Evolutionary conservation across 176 grass and related monocot species (phyloP).

Genomic region (Juncus effusus): DNA sequence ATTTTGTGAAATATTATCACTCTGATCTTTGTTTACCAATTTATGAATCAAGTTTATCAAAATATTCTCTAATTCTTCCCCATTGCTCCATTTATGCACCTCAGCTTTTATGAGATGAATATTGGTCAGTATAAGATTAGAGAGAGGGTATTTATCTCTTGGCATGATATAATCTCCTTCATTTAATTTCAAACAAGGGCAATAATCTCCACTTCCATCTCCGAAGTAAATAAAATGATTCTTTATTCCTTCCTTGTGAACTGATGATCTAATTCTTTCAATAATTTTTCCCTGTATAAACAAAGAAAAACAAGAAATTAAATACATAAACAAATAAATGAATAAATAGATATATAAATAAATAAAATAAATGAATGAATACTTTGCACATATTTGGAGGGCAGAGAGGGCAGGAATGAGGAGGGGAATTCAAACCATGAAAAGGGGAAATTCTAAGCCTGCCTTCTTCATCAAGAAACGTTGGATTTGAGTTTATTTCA

Average conservation of each 20-base stretch:
- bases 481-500: slow-evolving; percentile 66
- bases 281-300: slow-evolving; percentile 63
- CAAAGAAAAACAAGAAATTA: background rate
- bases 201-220: slow-evolving; percentile 74
- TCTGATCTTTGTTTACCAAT: slow-evolving; percentile 24
- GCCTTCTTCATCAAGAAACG: slow-evolving; percentile 43
- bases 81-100: slow-evolving; percentile 53
- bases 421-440: slow-evolving; percentile 36
- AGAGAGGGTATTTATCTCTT: slow-evolving; percentile 63
- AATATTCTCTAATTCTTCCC: slow-evolving; percentile 41
- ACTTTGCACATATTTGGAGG: slow-evolving; percentile 95
- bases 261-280: slow-evolving; percentile 40
- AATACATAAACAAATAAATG: background rate
- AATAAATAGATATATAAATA: background rate
- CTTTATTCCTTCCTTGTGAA: slow-evolving; percentile 24
- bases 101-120: slow-evolving; percentile 55
- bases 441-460: slow-evolving; percentile 65
- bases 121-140: slow-evolving; percentile 52
- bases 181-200: slow-evolving; percentile 57
- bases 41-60: slow-evolving; percentile 46
- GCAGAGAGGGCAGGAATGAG: slow-evolving; percentile 70
- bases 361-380: slow-evolving; percentile 22
- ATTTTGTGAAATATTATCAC: slow-evolving; percentile 12
- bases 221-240: slow-evolving; percentile 59
- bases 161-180: slow-evolving; percentile 76